These are phyloP conservation scores for Tephrocybe sp. DNA, from an alignment of 768 basidiomycete species.

Conservation along the genomic window DNA sequence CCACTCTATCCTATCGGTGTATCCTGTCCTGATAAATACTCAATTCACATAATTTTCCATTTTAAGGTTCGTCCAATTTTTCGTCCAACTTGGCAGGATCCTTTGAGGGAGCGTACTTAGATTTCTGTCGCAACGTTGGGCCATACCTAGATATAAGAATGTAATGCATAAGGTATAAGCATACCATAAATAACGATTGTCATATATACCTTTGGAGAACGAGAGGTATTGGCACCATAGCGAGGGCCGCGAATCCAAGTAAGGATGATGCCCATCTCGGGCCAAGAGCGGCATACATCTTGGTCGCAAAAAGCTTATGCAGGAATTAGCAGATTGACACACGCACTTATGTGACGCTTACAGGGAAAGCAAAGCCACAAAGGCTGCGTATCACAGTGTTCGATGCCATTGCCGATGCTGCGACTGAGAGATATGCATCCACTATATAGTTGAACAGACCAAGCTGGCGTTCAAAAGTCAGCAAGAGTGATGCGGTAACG, in stretches of 20 bases:
- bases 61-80: not conserved
- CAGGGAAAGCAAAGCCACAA: slow-evolving; percentile 53
- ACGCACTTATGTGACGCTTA: slow-evolving; percentile 18
- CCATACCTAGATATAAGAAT: slow-evolving; percentile 36
- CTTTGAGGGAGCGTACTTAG: slow-evolving; percentile 38
- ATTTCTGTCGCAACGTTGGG: slow-evolving; percentile 39
- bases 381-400: slow-evolving; percentile 53
- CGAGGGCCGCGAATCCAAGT: slow-evolving; percentile 49
- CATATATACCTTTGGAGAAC: slow-evolving; percentile 36
- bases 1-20: no score
- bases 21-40: no score
- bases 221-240: slow-evolving; percentile 54
- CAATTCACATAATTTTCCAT: no score
- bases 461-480: slow-evolving; percentile 33
- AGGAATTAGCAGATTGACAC: slow-evolving; percentile 6
- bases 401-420: slow-evolving; percentile 58
- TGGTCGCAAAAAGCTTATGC: slow-evolving; percentile 49
- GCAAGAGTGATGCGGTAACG: not conserved
- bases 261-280: slow-evolving; percentile 61
- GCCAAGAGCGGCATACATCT: slow-evolving; percentile 52
- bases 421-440: slow-evolving; percentile 54
- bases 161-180: not conserved
- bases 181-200: not conserved
- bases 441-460: slow-evolving; percentile 61
- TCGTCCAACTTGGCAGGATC: not conserved